A percentile compares a stretch with the other conserved stretches of the same genome.
Evolutionary conservation across 208 protist species (phyloP).

Genomic region (Porcisia deanei): DNA sequence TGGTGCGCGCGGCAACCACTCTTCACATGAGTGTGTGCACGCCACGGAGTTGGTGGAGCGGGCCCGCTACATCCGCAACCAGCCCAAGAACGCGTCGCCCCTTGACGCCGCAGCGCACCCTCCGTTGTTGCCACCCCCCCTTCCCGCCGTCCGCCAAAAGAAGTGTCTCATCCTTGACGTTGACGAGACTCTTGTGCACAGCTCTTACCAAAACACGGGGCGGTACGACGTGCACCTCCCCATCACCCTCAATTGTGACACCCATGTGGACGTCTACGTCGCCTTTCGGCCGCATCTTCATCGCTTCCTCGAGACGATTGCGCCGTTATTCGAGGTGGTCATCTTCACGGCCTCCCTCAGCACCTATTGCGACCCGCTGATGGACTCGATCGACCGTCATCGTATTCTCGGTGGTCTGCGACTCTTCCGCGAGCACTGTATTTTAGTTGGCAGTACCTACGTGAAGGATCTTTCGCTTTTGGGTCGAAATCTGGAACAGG

Average conservation of each 20-base stretch:
- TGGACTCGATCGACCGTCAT: conserved; percentile 71
- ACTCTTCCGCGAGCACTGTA: conserved; percentile 88
- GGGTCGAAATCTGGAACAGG: conserved; percentile 71
- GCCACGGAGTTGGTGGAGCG: conserved; percentile 51
- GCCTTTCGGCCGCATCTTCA: conserved; percentile 77
- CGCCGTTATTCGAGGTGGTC: conserved; percentile 83
- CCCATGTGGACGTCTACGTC: conserved; percentile 80
- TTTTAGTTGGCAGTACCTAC: conserved; percentile 71
- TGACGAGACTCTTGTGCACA: conserved; percentile 92
- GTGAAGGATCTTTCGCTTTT: conserved; percentile 90
- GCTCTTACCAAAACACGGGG: conserved; percentile 59
- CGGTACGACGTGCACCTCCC: conserved; percentile 73
- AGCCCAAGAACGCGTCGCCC: conserved; percentile 84
- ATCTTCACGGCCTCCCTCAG: conserved; percentile 89
- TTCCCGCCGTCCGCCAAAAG: conserved; percentile 40
- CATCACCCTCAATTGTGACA: conserved; percentile 55
- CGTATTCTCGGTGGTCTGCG: conserved; percentile 61
- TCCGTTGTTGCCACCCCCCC: conserved; percentile 61
- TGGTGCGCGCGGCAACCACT: background rate
- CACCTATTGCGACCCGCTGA: conserved; percentile 82
- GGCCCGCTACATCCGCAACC: conserved; percentile 51
- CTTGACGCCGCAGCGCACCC: conserved; percentile 63
- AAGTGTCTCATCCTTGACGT: conserved; percentile 90
- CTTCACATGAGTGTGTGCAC: conserved; percentile 38
- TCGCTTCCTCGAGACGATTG: conserved; percentile 74